Conservation (phyloP, 805 yeast genomes). For the Candida endomychidarum region DNA sequence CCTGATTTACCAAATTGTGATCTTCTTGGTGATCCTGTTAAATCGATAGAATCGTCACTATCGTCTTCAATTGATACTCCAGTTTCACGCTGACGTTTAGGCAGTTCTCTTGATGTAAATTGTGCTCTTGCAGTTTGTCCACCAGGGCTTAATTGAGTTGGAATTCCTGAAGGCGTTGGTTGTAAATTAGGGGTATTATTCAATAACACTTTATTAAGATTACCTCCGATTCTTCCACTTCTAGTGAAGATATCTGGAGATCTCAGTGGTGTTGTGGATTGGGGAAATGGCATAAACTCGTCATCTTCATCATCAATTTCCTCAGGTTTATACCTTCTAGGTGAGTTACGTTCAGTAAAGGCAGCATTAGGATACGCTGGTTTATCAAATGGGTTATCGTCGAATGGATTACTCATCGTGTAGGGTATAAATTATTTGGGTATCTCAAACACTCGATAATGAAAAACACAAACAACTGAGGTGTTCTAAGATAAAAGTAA, state of each 20-base stretch:
- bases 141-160: constrained; percentile 35
- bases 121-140: constrained; percentile 59
- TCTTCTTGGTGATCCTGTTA: constrained; percentile 39
- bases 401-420: constrained; percentile 34
- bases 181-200: constrained; percentile 28
- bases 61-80: constrained; percentile 48
- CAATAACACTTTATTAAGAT: constrained; percentile 20
- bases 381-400: constrained; percentile 31
- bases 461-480: constrained; percentile 2
- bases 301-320: constrained; percentile 22
- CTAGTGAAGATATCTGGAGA: constrained; percentile 47
- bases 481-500: not conserved
- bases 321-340: constrained; percentile 34
- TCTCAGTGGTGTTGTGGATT: constrained; percentile 18
- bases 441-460: not conserved
- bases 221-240: constrained; percentile 25
- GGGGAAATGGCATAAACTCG: constrained; percentile 32
- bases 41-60: constrained; percentile 26
- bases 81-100: constrained; percentile 52
- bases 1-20: constrained; percentile 20
- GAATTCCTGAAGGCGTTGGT: constrained; percentile 20
- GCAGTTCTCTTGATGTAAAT: constrained; percentile 70
- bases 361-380: constrained; percentile 40
- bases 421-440: constrained; percentile 2
- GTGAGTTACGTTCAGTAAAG: constrained; percentile 39